Evolutionary conservation across 2,329 filamentous ascomycete species (phyloP), one percentile per base, ranked within the genome.

Genomic region (Monilinia laxa): DNA sequence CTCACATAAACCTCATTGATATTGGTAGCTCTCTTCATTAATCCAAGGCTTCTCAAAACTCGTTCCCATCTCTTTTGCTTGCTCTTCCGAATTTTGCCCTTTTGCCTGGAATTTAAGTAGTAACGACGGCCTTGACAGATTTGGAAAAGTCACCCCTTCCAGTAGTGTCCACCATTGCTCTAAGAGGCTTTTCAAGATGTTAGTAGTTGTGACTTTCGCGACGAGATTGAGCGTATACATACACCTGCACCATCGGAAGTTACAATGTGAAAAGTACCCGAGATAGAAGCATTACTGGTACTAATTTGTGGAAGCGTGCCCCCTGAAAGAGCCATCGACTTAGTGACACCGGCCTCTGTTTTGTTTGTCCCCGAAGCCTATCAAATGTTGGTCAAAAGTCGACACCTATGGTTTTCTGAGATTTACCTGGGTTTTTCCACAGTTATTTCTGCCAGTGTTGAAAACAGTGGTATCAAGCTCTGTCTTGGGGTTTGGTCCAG

Each of bases 401-500:
- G 51, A 77, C 73, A 70, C 71, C 45, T 6, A 28, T 16, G 14
- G 7, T 25, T 3, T 16, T 20, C 10, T 55, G 16, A n/a, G 18
- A 45, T 31, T 14, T 25, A 64, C 67, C 45, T 68, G 42, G 7
- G 62, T 72, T 65, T 69, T 67, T 55, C 71, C 71, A 9, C 70
- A 67, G 11, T 70, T 68, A 11, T 71, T 65, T 28, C 56, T 54
- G 16, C 67, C 64, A 60, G 67, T 67, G 25, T 69, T 67, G 76
- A 82, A 82, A 69, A 82, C 77, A 49, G 80, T 82, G 40, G 80
- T 81, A 72, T 82, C 81, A 45, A 78, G 72, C 70, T 82, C 80
- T 1, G 80, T 81, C 68, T 75, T 71, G 45, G 70, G 72, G 76
- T 81, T 81, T 31, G 71, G 71, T 25, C 80, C 80, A 0, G 78